A percentile compares a stretch with the other conserved stretches of the same genome.
These are phyloP conservation scores for Coniochaeta sp. DNA, from an alignment of 2,329 filamentous ascomycete species.

Conservation along the genomic window DNA sequence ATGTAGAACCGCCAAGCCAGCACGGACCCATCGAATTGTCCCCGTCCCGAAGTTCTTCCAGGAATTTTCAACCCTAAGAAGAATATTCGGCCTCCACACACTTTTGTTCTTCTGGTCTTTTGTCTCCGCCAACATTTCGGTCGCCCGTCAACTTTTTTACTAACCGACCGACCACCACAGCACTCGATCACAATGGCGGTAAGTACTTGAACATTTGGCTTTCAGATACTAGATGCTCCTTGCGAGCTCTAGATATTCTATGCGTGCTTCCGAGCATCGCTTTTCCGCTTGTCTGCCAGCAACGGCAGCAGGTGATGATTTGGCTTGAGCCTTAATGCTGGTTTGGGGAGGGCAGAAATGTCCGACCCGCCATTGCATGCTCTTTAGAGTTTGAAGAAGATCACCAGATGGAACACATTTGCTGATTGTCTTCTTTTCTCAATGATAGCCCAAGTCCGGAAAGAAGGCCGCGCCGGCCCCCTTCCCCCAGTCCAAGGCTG, in stretches of 20 bases:
- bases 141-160: conserved; percentile 32
- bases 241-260: neutral
- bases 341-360: conserved; percentile 37
- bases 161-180: conserved; percentile 38
- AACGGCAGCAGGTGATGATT: conserved; percentile 47
- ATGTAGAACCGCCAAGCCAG: neutral
- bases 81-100: conserved; percentile 1
- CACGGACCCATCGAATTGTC: neutral
- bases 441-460: conserved; percentile 98
- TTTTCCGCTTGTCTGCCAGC: conserved; percentile 32
- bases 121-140: conserved; percentile 16
- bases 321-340: conserved; percentile 53
- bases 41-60: conserved; percentile 1
- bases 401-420: conserved; percentile 65
- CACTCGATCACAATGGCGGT: conserved; percentile 48
- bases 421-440: conserved; percentile 99
- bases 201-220: conserved; percentile 37
- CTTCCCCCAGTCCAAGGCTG: conserved; percentile 90
- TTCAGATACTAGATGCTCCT: conserved; percentile 12
- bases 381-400: conserved; percentile 95
- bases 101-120: conserved; percentile 5
- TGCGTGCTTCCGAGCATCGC: conserved; percentile 20
- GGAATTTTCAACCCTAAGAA: neutral
- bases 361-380: conserved; percentile 36
- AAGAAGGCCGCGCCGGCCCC: conserved; percentile 98